Percentiles rank a stretch among this genome's conserved stretches.
phyloP scores from a whole-genome alignment of 441 rosid species.

The Corymbia citriodora region DNA sequence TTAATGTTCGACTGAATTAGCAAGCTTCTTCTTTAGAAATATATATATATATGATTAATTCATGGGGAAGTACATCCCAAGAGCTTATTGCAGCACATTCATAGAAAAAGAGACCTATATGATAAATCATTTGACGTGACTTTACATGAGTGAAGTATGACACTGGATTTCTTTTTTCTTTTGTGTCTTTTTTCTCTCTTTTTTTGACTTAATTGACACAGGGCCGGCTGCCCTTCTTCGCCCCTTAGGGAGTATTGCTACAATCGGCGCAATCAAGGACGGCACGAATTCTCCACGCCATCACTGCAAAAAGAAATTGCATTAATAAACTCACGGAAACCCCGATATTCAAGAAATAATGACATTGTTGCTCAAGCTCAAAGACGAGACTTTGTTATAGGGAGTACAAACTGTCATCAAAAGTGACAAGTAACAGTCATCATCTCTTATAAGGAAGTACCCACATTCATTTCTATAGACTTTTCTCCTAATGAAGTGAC shows the following conservation, averaged over 20 bases:
- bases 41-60: not conserved
- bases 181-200: fast-evolving
- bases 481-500: not conserved
- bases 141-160: not conserved
- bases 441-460: not conserved
- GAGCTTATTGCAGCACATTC: not conserved
- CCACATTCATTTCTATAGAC: not conserved
- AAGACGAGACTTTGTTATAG: not conserved
- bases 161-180: not conserved
- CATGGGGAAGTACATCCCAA: not conserved
- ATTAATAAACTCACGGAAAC: not conserved
- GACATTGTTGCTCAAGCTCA: not conserved
- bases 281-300: fast-evolving
- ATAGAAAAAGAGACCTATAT: not conserved
- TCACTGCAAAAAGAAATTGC: not conserved
- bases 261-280: not conserved
- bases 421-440: too few relatives aligned
- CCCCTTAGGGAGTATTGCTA: not conserved
- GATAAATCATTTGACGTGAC: not conserved
- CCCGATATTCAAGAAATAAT: not conserved
- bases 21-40: not conserved
- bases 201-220: not conserved
- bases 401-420: too few relatives aligned
- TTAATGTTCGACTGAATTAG: not conserved
- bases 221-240: not conserved